A percentile compares a stretch with the other conserved stretches of the same genome.
phyloP scores from a whole-genome alignment of 805 yeast genomes.

The Lipomyces yamadae region DNA sequence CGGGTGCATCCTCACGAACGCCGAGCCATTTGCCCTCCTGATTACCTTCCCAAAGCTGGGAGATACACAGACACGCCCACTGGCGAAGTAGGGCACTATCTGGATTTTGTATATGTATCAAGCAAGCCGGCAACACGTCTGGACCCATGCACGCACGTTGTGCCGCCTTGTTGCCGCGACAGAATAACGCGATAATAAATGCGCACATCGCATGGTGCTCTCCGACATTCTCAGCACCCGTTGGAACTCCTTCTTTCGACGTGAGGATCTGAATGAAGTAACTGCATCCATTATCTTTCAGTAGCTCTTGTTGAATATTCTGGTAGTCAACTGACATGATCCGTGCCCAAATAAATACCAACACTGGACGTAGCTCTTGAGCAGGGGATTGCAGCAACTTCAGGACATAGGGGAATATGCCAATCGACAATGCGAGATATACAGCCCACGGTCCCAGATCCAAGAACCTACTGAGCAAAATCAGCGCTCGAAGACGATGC shows the following conservation, averaged over 20 bases:
- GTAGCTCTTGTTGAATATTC: slow-evolving; percentile 87
- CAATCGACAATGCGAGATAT: slow-evolving; percentile 86
- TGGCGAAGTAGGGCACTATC: slow-evolving; percentile 88
- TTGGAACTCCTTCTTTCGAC: slow-evolving; percentile 45
- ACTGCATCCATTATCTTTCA: slow-evolving; percentile 87
- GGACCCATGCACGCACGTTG: slow-evolving; percentile 78
- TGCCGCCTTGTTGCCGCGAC: slow-evolving; percentile 77
- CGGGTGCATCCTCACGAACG: slow-evolving; percentile 65
- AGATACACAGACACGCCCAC: slow-evolving; percentile 83
- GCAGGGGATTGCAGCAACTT: slow-evolving; percentile 93
- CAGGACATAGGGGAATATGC: slow-evolving; percentile 92
- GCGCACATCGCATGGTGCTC: slow-evolving; percentile 97
- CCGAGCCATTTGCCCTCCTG: slow-evolving; percentile 76
- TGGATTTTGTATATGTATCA: slow-evolving; percentile 66
- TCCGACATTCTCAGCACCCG: slow-evolving; percentile 52
- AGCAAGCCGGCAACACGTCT: slow-evolving; percentile 70
- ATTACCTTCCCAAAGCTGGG: slow-evolving; percentile 74
- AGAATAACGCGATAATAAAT: slow-evolving; percentile 82
- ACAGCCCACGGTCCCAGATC: slow-evolving; percentile 99
- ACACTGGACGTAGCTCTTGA: slow-evolving; percentile 88
- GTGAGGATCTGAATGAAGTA: slow-evolving; percentile 83
- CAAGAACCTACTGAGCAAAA: slow-evolving; percentile 78
- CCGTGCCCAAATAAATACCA: slow-evolving; percentile 96
- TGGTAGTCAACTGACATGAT: slow-evolving; percentile 93
- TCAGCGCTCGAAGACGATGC: slow-evolving; percentile 87